phyloP scores from a whole-genome alignment of 108 stramenopile genomes.

The Discostella pseudostelligera region DNA sequence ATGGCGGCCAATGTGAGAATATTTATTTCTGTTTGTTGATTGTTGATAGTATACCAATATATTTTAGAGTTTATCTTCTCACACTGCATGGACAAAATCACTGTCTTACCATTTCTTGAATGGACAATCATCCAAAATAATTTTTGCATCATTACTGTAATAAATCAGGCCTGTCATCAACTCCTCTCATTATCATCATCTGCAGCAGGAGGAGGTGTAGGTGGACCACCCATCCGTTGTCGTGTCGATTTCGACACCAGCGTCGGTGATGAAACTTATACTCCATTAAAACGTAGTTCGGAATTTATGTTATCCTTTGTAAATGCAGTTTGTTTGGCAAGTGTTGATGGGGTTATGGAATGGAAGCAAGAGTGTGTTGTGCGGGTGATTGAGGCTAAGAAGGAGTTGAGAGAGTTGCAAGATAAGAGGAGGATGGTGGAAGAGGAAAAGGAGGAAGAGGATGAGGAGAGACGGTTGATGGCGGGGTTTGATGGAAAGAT shows the following conservation, averaged over 20 bases:
- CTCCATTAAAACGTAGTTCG: slow-evolving; percentile 77
- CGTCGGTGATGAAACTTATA: slow-evolving; percentile 91
- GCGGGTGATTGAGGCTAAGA: slow-evolving; percentile 48
- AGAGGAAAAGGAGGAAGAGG: slow-evolving; percentile 7
- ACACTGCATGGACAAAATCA: too few relatives aligned
- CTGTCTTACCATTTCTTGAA: too few relatives aligned
- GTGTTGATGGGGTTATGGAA: slow-evolving; percentile 65
- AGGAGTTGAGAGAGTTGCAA: slow-evolving; percentile 20
- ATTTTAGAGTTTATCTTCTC: too few relatives aligned
- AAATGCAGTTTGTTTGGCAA: slow-evolving; percentile 58
- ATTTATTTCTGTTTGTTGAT: not conserved
- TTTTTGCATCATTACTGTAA: slow-evolving; percentile 12
- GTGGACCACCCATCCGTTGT: slow-evolving; percentile 61
- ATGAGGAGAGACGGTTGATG: slow-evolving; percentile 3
- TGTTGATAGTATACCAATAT: not conserved
- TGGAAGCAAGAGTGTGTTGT: slow-evolving; percentile 57
- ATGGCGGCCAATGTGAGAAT: slow-evolving; percentile 57
- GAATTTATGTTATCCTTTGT: slow-evolving; percentile 89
- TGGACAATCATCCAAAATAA: not conserved
- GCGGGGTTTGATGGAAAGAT: slow-evolving; percentile 5
- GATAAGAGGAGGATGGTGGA: slow-evolving; percentile 4
- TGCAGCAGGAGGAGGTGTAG: too few relatives aligned
- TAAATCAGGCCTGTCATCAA: slow-evolving; percentile 28
- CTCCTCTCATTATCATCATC: slow-evolving; percentile 11
- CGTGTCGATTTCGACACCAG: slow-evolving; percentile 93